Evolutionary conservation across 1,139 yeast genomes (phyloP).

Genomic region (Debaryomyces fabryi): DNA sequence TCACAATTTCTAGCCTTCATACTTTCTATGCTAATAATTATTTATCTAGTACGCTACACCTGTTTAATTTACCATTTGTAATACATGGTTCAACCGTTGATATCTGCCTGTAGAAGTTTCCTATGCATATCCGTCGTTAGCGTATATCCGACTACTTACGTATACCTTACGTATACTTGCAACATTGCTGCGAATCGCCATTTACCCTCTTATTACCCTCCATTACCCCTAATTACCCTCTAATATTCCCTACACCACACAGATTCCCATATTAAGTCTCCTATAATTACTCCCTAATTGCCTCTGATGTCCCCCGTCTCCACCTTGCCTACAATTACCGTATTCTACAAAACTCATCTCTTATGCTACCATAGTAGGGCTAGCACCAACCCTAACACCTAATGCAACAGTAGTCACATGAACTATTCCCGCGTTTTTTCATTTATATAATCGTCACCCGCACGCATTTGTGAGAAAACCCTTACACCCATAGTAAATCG

Average conservation of each 20-base stretch:
- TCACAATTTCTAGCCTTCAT: background rate
- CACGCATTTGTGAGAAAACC: constrained; percentile 1
- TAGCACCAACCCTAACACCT: background rate
- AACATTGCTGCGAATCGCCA: too few species aligned
- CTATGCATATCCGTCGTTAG: too few species aligned
- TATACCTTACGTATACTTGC: too few species aligned
- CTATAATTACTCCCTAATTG: too few species aligned
- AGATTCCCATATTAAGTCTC: too few species aligned
- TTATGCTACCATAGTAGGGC: background rate
- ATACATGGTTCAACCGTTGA: background rate
- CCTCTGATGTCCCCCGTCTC: too few species aligned
- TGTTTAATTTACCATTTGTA: background rate
- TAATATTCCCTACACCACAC: too few species aligned
- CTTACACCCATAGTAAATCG: constrained; percentile 10
- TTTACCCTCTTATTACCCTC: too few species aligned
- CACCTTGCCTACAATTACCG: background rate
- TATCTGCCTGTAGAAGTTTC: background rate
- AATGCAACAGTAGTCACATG: background rate
- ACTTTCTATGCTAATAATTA: background rate
- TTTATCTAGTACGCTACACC: background rate
- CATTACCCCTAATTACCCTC: too few species aligned
- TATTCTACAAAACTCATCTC: background rate
- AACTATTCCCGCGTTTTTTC: background rate
- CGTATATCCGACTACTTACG: too few species aligned
- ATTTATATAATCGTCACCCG: background rate